These are phyloP conservation scores for Claviceps humidiphila DNA, from an alignment of 2,329 filamentous ascomycete genomes.

Conservation along the genomic window DNA sequence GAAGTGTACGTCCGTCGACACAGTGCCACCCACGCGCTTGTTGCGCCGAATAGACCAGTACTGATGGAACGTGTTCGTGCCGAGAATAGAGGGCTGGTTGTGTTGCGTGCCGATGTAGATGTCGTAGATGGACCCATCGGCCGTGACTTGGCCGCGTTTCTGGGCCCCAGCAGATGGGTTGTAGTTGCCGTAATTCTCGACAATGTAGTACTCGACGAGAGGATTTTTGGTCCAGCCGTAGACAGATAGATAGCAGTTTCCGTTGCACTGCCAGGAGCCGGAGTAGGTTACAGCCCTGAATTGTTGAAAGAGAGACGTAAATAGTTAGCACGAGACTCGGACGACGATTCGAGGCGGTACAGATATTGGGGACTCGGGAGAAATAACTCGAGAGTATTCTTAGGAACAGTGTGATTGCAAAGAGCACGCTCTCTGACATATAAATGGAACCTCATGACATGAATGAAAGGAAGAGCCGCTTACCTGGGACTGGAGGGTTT, in stretches of 20 bases:
- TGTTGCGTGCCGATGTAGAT: constrained; percentile 22
- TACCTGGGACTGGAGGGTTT: constrained; percentile 36
- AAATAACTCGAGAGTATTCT: too few species aligned
- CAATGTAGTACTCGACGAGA: constrained; percentile 25
- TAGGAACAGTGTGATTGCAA: not conserved
- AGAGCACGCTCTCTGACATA: constrained; percentile 5
- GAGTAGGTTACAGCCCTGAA: constrained; percentile 15
- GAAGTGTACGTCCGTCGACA: constrained; percentile 24
- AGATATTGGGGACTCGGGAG: too few species aligned
- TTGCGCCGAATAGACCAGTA: constrained; percentile 16
- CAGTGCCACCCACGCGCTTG: constrained; percentile 27
- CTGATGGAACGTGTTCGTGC: constrained; percentile 37
- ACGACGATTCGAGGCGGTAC: too few species aligned
- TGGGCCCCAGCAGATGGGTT: constrained; percentile 21
- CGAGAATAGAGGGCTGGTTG: constrained; percentile 34
- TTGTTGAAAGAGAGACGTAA: constrained; percentile 5
- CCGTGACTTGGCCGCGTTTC: constrained; percentile 21
- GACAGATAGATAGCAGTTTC: constrained; percentile 23
- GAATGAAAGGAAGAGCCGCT: constrained; percentile 3
- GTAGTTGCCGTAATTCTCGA: constrained; percentile 25
- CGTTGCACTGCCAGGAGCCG: constrained; percentile 8
- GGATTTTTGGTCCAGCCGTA: constrained; percentile 26
- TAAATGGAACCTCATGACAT: not conserved
- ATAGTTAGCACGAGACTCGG: not conserved
- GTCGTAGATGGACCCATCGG: constrained; percentile 25